Base-by-base conservation (phyloP, 257 asterid species). In the Vinca minor region DNA sequence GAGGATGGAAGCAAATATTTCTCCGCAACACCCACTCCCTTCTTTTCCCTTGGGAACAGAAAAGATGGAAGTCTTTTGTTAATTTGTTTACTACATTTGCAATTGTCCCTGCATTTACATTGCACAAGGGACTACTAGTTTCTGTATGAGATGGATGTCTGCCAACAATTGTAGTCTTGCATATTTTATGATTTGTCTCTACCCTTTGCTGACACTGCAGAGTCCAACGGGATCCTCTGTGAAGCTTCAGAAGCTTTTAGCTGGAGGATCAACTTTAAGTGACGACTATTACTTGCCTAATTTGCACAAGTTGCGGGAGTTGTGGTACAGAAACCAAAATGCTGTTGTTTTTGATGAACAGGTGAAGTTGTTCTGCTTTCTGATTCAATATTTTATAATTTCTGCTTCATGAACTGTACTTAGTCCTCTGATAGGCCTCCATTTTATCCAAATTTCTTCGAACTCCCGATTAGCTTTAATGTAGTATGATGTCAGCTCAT, bases 271-370 rank as follows among this genome's bases (percentile, higher is more conserved):
- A 38, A 66, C 50, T 60, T 41, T 64, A 49, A 78, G 73, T 63
- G 79, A 74, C 68, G 74, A 66, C 63, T 18, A 39, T 45, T 55
- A 75, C 44, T 72, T 87, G 73, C 70, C 77, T 71, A 72, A 76
- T 70, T 80, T 82, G 74, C 84, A 81, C 76, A 83, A 77, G 76
- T 77, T 87, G 73, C 87, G 77, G 13, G 83, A 78, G 45, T 76
- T 66, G 63, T 77, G 86, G 86, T 62, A 53, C 65, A 84, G 77
- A 71, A 41, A 76, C 74, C 82, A 74, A 75, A 79, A 81, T 74
- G 85, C 79, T 69, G 84, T 83, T 74, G 75, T 82, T 53, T 74
- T 82, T 69, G 83, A 83, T 76, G 82, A 87, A 70, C 84, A 79
- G 87, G 95, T 87, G 67, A 73, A 72, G 36, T 17, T 17, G 13